Percentiles rank a stretch among this genome's conserved stretches.
Conservation (phyloP, 78 protist genomes). For the Dictyostelium intermedium region DNA sequence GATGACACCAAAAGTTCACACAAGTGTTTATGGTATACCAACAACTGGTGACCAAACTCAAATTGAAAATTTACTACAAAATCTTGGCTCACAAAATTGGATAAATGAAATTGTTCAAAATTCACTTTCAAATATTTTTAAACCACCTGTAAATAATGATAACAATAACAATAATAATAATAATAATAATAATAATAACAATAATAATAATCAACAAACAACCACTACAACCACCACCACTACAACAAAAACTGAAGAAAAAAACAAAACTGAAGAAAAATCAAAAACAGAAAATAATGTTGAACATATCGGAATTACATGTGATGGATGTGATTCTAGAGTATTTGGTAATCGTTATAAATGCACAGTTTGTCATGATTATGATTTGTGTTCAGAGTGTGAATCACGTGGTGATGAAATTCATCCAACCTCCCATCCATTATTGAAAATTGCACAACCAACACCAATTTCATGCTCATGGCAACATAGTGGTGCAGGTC, state of each 20-base stretch:
- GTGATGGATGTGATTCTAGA: constrained; percentile 61
- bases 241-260: background rate
- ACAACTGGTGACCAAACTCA: background rate
- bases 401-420: constrained; percentile 20
- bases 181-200: background rate
- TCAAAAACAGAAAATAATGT: background rate
- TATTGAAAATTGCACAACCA: constrained; percentile 31
- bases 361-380: constrained; percentile 72
- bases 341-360: constrained; percentile 76
- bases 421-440: constrained; percentile 62
- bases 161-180: background rate
- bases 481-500: background rate
- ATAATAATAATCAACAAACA: background rate
- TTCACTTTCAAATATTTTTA: background rate
- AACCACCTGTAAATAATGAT: background rate
- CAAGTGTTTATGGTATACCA: background rate
- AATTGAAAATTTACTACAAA: background rate
- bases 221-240: background rate
- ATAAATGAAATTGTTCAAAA: background rate
- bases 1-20: background rate
- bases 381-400: constrained; percentile 75
- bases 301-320: constrained; percentile 59
- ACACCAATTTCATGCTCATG: constrained; percentile 12
- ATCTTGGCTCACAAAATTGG: background rate
- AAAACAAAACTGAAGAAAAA: background rate